phyloP scores from a whole-genome alignment of 257 asterid species.

The Henckelia pumila region DNA sequence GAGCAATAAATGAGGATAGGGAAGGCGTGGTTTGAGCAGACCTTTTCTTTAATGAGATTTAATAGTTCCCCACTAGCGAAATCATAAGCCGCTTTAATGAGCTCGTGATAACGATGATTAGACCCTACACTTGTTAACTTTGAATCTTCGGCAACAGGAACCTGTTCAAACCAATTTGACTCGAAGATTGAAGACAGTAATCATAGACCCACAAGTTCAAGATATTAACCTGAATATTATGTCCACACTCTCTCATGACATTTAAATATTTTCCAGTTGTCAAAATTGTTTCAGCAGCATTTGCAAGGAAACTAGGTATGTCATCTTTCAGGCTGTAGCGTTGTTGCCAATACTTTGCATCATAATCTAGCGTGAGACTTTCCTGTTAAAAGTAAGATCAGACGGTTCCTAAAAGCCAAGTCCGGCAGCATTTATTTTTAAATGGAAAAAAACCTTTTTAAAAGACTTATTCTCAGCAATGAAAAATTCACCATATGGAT shows the following conservation, averaged over 20 bases:
- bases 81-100: conserved; percentile 91
- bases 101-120: conserved; percentile 90
- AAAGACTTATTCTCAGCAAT: conserved; percentile 95
- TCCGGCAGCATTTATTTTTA: conserved; percentile 13
- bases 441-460: conserved; percentile 61
- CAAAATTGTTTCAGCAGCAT: conserved; percentile 93
- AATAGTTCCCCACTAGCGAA: conserved; percentile 95
- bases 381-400: conserved; percentile 53
- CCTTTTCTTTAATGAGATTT: conserved; percentile 92
- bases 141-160: conserved; percentile 76
- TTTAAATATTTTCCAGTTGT: conserved; percentile 93
- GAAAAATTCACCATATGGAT: conserved; percentile 93
- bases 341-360: conserved; percentile 93
- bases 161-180: conserved; percentile 55
- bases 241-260: conserved; percentile 99
- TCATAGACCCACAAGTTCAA: conserved; percentile 14
- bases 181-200: conserved; percentile 26
- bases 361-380: conserved; percentile 93
- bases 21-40: conserved; percentile 29
- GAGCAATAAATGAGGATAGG: conserved; percentile 16
- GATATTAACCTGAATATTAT: conserved; percentile 68
- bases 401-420: conserved; percentile 31
- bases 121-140: conserved; percentile 80
- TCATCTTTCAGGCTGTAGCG: conserved; percentile 97
- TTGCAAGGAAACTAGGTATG: conserved; percentile 88